Base-by-base conservation (phyloP, 257 asterid species). In the Rehmannia glutinosa region DNA sequence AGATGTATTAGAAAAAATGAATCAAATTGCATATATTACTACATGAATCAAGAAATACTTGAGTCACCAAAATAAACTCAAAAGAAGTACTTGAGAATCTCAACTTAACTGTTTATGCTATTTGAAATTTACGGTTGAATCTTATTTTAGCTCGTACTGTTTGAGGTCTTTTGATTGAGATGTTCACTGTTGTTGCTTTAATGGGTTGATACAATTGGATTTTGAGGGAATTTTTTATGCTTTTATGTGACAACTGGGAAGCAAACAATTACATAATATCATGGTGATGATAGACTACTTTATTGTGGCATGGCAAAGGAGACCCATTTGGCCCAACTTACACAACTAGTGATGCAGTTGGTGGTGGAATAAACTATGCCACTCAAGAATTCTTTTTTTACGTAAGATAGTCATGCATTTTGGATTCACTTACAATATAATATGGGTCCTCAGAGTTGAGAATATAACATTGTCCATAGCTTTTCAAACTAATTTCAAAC, bases 261-360 rank as follows among this genome's bases (percentile, higher is more conserved):
- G 77, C 95, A 53, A 91, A 91, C 78, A 94, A 92, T 75, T 91
- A 68, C n/a, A 97, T n/a, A 97, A 54, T 94, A 94, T 84, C 97
- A 85, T 66, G 97, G 97, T 36, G 97, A 87, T 73, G 97, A 91
- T 76, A 97, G 97, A 20, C 78, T 79, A 51, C 93, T 94, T 56
- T 91, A 91, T 72, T 95, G 86, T 66, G 99, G 99, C 91, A 83
- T 36, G 97, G 82, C 53, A 91, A 87, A 66, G 99, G 99, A 72
- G 99, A 91, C 47, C 17, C 83, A 6, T 94, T 94, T 79, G 97
- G 97, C 47, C 96, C 99, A 47, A 83, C 88, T 28, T 91, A 55
- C 72, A 79, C 97, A 43, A 77, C 95, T 25, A 97, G 91, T 57
- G 99, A 94, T 73, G 87, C 88, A 7, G 90, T 88, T 75, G 99